Percentiles rank a stretch among this genome's conserved stretches.
Conservation (phyloP, 2,329 filamentous ascomycete species). For the Cladobotryum mycophilum region DNA sequence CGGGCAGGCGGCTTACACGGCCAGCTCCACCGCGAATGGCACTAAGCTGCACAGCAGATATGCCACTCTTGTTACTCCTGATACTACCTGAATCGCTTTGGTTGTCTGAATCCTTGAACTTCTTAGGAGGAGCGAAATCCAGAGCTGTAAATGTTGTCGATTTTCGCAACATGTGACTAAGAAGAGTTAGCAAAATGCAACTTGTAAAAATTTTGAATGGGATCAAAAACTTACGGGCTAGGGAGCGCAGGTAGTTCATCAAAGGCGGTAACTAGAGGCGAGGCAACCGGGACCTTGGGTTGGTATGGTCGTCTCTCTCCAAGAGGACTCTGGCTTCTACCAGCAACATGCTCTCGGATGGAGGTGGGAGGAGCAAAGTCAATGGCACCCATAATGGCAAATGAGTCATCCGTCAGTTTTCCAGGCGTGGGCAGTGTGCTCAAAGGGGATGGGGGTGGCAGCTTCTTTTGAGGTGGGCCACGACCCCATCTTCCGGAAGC, state of each 20-base stretch:
- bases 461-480: constrained; percentile 38
- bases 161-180: constrained; percentile 65
- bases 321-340: constrained; percentile 58
- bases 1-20: constrained; percentile 76
- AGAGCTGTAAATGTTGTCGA: constrained; percentile 71
- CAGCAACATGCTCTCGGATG: constrained; percentile 61
- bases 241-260: constrained; percentile 82
- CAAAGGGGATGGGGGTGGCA: constrained; percentile 67
- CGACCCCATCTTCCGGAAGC: constrained; percentile 48
- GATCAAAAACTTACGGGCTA: constrained; percentile 69
- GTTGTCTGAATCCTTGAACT: constrained; percentile 57
- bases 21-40: constrained; percentile 79
- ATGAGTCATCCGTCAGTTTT: constrained; percentile 74
- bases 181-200: constrained; percentile 22
- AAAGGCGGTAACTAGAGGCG: constrained; percentile 75
- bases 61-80: constrained; percentile 59
- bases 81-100: constrained; percentile 64
- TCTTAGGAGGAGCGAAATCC: constrained; percentile 74
- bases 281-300: constrained; percentile 64
- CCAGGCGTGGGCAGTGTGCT: constrained; percentile 76
- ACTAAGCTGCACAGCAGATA: constrained; percentile 62
- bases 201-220: background rate
- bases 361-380: constrained; percentile 81
- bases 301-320: constrained; percentile 67
- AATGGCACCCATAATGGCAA: constrained; percentile 60